A percentile compares a stretch with the other conserved stretches of the same genome.
phyloP scores from a whole-genome alignment of 805 yeast species.

The Candida broadrunensis region DNA sequence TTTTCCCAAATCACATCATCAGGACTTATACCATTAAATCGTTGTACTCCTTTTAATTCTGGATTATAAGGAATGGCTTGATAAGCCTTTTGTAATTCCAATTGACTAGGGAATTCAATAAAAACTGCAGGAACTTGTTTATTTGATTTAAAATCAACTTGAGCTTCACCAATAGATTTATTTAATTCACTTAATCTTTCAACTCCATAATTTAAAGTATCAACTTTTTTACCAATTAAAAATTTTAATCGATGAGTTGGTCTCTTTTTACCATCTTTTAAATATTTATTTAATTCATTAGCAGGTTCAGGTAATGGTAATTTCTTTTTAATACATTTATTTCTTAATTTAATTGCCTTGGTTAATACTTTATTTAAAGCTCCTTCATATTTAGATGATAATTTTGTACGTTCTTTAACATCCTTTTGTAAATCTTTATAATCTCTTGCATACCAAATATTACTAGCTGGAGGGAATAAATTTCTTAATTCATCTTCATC shows the following conservation, averaged over 20 bases:
- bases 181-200: constrained; percentile 69
- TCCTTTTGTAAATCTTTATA: constrained; percentile 53
- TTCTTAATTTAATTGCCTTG: constrained; percentile 56
- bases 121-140: constrained; percentile 68
- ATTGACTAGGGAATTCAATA: constrained; percentile 76
- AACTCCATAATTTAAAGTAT: constrained; percentile 72
- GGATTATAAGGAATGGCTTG: constrained; percentile 69
- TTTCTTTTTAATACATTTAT: constrained; percentile 57
- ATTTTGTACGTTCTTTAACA: constrained; percentile 61
- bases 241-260: constrained; percentile 78
- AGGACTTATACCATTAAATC: constrained; percentile 67
- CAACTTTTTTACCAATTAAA: constrained; percentile 78
- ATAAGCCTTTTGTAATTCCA: constrained; percentile 84
- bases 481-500: constrained; percentile 49
- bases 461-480: constrained; percentile 62
- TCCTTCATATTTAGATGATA: constrained; percentile 60
- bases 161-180: constrained; percentile 58
- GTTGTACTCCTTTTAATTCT: constrained; percentile 44
- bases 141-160: constrained; percentile 48
- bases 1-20: constrained; percentile 85
- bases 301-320: constrained; percentile 54
- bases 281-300: constrained; percentile 58
- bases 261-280: constrained; percentile 65
- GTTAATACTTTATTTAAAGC: constrained; percentile 58
- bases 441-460: constrained; percentile 64